Evolutionary conservation across 2,329 filamentous ascomycete genomes (phyloP), one percentile per base, ranked within the genome.

Genomic region (Epicoccum sorghinum): DNA sequence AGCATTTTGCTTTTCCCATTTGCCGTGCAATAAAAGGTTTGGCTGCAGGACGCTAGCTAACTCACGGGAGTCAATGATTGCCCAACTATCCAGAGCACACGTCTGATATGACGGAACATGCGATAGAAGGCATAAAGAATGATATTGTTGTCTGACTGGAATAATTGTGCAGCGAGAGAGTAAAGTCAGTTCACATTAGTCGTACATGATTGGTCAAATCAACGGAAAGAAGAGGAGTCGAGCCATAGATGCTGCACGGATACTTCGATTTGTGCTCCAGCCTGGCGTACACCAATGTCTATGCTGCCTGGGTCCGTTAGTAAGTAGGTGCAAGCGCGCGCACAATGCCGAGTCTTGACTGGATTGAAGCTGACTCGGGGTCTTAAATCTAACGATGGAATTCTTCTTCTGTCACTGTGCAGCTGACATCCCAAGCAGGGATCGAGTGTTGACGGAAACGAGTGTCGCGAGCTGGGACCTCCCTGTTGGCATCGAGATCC

Each of bases 401-500:
- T 51, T 33, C 47, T 39, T 52, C 23, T 46, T 48, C 35, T 47
- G 47, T 52, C 44, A 36, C 49, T 50, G 48, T 59, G 59, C 46
- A 61, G 55, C 59, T 58, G 57, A 55, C 35, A 47, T 52, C 43
- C 24, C 54, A 60, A 60, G 46, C 52, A 47, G 36, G 47, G 51
- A 55, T 56, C 27, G 35, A 43, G 36, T 32, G 14, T 47, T 57
- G 27, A 42, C 48, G 48, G 51, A 48, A 45, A 44, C 47, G 41
- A 53, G 49, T 36, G 39, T 43, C 37, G 33, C 35, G 55, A 56
- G 59, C 63, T 62, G 54, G 60, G 58, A 42, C 37, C 64, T 62
- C 68, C 65, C 65, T 67, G 66, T 54, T 62, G 55, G 38, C 60
- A 67, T 65, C 60, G 59, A 51, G 56, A 61, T 63, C 46, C 49